These are phyloP conservation scores for Hypoxylon lienhwacheense DNA, from an alignment of 495 filamentous ascomycete genomes.

Conservation along the genomic window DNA sequence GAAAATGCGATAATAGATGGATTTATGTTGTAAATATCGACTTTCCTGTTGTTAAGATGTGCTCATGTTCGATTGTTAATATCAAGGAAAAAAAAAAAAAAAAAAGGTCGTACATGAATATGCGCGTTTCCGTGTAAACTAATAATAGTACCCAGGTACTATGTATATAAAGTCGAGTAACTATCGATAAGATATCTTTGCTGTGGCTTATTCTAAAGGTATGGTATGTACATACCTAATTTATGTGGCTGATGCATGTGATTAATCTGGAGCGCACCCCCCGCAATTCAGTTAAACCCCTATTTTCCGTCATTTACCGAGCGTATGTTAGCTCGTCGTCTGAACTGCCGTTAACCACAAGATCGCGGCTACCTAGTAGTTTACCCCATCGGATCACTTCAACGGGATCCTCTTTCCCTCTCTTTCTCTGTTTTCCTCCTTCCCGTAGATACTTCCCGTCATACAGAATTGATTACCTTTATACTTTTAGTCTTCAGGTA, in stretches of 20 bases:
- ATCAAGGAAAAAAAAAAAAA: no score
- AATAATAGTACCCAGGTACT: no score
- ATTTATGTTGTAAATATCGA: constrained; percentile 7
- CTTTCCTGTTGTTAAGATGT: no score
- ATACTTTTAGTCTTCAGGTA: no score
- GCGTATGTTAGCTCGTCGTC: no score
- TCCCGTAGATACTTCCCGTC: no score
- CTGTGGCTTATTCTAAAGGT: constrained; percentile 1
- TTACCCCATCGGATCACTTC: constrained; percentile 18
- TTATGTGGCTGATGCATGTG: constrained; percentile 4
- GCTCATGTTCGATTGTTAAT: no score
- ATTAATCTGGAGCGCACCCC: neutral
- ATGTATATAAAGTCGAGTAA: no score
- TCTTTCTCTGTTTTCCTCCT: constrained; percentile 5
- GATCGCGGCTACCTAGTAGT: constrained; percentile 16
- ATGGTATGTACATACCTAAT: neutral
- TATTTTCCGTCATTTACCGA: no score
- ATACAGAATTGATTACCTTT: no score
- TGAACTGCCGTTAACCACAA: constrained; percentile 6
- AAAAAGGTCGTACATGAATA: no score
- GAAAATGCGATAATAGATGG: neutral
- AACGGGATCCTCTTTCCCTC: neutral
- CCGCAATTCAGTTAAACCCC: neutral
- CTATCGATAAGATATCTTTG: constrained; percentile 29
- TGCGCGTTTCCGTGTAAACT: no score